A percentile compares a stretch with the other conserved stretches of the same genome.
Evolutionary conservation across 83 land plant genomes (phyloP).

Genomic region (Thuja plicata): DNA sequence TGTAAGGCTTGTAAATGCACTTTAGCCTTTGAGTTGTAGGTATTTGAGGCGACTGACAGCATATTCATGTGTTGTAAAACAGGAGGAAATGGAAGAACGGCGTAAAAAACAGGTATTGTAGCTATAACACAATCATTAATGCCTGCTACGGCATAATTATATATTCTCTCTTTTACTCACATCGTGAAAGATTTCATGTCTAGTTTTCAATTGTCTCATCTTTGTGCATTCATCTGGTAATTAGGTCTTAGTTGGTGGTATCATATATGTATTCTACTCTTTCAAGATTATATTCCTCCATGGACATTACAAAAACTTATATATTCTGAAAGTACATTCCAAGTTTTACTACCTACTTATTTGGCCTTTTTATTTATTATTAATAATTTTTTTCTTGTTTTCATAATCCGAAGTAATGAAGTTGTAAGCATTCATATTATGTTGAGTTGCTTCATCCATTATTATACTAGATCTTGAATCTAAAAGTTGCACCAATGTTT

Average conservation of each 20-base stretch:
- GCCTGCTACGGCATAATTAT: neutral
- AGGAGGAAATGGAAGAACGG: conserved; percentile 15
- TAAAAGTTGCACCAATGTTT: neutral
- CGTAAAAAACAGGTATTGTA: conserved; percentile 12
- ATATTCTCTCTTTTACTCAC: neutral
- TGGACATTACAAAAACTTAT: neutral
- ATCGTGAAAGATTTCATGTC: neutral
- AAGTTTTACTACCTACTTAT: neutral
- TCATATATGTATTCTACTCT: neutral
- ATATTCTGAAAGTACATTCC: neutral
- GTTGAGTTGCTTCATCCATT: neutral
- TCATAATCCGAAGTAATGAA: neutral
- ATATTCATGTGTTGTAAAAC: conserved; percentile 2
- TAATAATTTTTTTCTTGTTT: neutral
- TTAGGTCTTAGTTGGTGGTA: neutral
- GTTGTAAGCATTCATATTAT: neutral
- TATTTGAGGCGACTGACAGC: neutral
- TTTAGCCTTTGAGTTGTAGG: neutral
- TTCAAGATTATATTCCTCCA: neutral
- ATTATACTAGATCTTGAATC: neutral
- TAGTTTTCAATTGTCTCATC: neutral
- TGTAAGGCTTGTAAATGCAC: neutral
- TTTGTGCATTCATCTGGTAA: neutral
- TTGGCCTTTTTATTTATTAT: neutral
- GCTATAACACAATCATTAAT: neutral